Conservation (phyloP, 305 asterid species). For the Solanum aculeatissimum region DNA sequence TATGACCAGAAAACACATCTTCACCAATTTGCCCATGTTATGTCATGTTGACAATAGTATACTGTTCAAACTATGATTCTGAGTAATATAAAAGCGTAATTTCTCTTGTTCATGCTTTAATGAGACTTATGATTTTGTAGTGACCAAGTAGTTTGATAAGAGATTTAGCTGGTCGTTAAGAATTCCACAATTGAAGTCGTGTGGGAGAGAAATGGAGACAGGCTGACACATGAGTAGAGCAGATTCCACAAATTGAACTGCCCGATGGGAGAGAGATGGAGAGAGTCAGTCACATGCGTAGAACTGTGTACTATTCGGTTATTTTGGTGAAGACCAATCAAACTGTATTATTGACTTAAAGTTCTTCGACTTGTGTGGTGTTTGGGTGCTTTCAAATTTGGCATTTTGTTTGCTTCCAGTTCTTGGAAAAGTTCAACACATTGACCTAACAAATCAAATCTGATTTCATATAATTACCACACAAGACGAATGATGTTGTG, state of each 20-base stretch:
- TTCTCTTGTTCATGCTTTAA: neutral
- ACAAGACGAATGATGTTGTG: neutral
- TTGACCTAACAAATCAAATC: neutral
- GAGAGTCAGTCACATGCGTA: neutral
- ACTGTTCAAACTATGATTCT: neutral
- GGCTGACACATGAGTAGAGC: no score
- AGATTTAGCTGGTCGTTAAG: neutral
- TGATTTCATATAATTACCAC: neutral
- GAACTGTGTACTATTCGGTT: neutral
- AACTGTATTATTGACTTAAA: neutral
- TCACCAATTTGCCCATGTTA: neutral
- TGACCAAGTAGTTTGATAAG: neutral
- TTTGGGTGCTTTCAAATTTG: neutral
- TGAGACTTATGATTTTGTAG: neutral
- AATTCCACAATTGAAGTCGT: neutral
- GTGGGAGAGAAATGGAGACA: no score
- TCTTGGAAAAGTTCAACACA: neutral
- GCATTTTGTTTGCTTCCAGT: neutral
- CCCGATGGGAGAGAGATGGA: neutral
- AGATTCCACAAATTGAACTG: neutral
- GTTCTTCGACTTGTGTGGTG: neutral
- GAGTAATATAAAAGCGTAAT: neutral
- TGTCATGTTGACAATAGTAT: neutral
- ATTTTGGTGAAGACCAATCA: neutral
- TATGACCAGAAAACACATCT: neutral